Conservation (phyloP, 192 early-diverging fungal genomes). For the Dispira parvispora region DNA sequence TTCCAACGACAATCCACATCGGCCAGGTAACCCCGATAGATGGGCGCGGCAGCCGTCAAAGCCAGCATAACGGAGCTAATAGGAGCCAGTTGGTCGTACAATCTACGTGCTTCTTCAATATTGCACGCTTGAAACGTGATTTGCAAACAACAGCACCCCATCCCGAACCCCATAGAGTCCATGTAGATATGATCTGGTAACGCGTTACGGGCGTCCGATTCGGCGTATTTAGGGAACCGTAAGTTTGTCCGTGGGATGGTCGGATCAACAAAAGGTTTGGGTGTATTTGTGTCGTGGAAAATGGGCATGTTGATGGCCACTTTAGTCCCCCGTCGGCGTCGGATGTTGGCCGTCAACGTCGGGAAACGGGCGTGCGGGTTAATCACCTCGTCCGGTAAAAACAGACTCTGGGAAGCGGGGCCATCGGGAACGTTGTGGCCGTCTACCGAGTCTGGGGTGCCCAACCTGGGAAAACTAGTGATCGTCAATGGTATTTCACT, state of each 20-base stretch:
- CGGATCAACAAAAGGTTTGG: slow-evolving; percentile 71
- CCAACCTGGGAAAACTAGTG: slow-evolving; percentile 82
- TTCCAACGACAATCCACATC: slow-evolving; percentile 98
- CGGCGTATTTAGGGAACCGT: slow-evolving; percentile 50
- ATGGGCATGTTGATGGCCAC: slow-evolving; percentile 94
- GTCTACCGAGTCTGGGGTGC: slow-evolving; percentile 53
- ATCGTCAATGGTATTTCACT: slow-evolving; percentile 68
- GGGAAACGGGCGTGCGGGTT: slow-evolving; percentile 87
- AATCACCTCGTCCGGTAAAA: slow-evolving; percentile 87
- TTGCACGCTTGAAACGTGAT: slow-evolving; percentile 94
- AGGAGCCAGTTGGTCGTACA: slow-evolving; percentile 90
- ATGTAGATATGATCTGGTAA: slow-evolving; percentile 90
- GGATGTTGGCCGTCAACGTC: slow-evolving; percentile 90
- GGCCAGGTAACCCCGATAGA: slow-evolving; percentile 84
- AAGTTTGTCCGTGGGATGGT: slow-evolving; percentile 40
- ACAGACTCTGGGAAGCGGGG: slow-evolving; percentile 62
- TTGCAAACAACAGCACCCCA: slow-evolving; percentile 96
- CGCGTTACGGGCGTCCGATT: slow-evolving; percentile 57
- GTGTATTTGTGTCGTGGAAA: slow-evolving; percentile 80
- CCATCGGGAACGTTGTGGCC: slow-evolving; percentile 54
- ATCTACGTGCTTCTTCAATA: slow-evolving; percentile 72
- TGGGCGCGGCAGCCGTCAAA: slow-evolving; percentile 78
- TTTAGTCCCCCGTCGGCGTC: slow-evolving; percentile 79
- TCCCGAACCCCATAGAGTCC: slow-evolving; percentile 98
- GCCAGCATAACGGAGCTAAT: slow-evolving; percentile 91